phyloP scores from a whole-genome alignment of 2,329 filamentous ascomycete genomes.

The Escovopsis weberi region DNA sequence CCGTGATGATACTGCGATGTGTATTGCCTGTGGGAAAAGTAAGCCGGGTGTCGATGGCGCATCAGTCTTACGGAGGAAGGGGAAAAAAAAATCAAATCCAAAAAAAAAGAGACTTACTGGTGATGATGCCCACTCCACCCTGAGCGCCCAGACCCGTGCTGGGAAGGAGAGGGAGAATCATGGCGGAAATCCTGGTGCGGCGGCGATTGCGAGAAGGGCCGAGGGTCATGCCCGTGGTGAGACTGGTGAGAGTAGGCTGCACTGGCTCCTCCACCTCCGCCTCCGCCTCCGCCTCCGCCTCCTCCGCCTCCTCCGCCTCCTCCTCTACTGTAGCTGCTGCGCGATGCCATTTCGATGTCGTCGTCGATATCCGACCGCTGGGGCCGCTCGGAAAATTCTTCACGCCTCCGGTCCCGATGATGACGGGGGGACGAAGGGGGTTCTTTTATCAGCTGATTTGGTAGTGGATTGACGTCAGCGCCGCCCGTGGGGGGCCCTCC shows the following conservation, averaged over 20 bases:
- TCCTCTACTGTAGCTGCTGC: constrained; percentile 22
- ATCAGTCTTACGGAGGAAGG: no score
- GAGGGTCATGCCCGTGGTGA: constrained; percentile 22
- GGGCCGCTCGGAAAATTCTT: constrained; percentile 15
- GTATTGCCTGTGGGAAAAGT: constrained; percentile 35
- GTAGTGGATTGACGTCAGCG: constrained; percentile 11
- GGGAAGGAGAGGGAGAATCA: constrained; percentile 29
- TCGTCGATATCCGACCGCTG: constrained; percentile 37
- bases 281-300: no score
- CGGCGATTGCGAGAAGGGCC: constrained; percentile 26
- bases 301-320: no score
- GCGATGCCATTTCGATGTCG: constrained; percentile 26
- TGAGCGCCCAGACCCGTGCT: constrained; percentile 24
- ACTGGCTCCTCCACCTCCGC: constrained; percentile 21
- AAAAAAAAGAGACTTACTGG: constrained; percentile 20
- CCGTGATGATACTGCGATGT: constrained; percentile 44
- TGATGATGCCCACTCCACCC: constrained; percentile 25
- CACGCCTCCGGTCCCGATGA: constrained; percentile 14
- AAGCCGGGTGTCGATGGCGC: no score
- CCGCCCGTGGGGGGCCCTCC: constrained; percentile 9
- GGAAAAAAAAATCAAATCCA: neutral
- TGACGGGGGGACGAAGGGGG: constrained; percentile 14
- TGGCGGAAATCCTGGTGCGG: constrained; percentile 29
- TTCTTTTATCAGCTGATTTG: constrained; percentile 10
- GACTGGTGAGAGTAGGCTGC: constrained; percentile 22